A percentile compares a stretch with the other conserved stretches of the same genome.
These are phyloP conservation scores for Plasmodium inui DNA, from an alignment of 169 alveolate species.

Conservation along the genomic window DNA sequence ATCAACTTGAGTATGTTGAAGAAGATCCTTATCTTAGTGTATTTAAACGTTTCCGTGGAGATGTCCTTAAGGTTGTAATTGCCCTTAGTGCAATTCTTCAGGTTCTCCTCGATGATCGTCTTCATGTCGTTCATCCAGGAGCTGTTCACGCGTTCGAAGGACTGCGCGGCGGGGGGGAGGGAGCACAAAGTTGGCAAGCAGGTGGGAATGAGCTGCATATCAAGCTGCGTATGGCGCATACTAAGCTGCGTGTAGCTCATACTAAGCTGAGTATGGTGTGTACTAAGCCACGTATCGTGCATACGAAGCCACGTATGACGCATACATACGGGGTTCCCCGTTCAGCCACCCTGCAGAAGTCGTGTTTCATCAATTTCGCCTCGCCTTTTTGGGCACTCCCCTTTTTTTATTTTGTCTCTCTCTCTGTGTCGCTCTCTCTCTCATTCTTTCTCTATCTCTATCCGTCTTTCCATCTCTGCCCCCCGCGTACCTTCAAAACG, in stretches of 20 bases:
- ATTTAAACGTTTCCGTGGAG: slow-evolving; percentile 58
- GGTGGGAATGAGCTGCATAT: neutral
- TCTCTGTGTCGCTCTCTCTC: neutral
- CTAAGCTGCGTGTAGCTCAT: no score
- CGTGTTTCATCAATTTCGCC: neutral
- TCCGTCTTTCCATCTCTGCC: neutral
- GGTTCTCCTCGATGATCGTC: slow-evolving; percentile 57
- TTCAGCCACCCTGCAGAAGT: neutral
- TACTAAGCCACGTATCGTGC: no score
- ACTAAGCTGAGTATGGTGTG: no score
- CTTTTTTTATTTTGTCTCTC: slow-evolving; percentile 2
- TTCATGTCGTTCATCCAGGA: slow-evolving; percentile 72
- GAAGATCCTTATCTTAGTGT: slow-evolving; percentile 71
- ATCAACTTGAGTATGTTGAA: slow-evolving; percentile 57
- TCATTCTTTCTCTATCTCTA: neutral
- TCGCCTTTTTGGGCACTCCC: neutral
- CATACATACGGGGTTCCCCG: neutral
- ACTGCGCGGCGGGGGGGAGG: neutral
- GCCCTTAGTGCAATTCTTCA: slow-evolving; percentile 69
- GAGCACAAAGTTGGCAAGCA: neutral
- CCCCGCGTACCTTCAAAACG: slow-evolving; percentile 37
- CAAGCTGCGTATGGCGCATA: neutral
- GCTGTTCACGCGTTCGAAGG: slow-evolving; percentile 67
- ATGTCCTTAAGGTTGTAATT: slow-evolving; percentile 60
- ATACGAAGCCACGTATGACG: neutral